Percentiles rank a stretch among this genome's conserved stretches.
Conservation (phyloP, 2,329 filamentous ascomycete genomes). For the Paraconiothyrium brasiliense region DNA sequence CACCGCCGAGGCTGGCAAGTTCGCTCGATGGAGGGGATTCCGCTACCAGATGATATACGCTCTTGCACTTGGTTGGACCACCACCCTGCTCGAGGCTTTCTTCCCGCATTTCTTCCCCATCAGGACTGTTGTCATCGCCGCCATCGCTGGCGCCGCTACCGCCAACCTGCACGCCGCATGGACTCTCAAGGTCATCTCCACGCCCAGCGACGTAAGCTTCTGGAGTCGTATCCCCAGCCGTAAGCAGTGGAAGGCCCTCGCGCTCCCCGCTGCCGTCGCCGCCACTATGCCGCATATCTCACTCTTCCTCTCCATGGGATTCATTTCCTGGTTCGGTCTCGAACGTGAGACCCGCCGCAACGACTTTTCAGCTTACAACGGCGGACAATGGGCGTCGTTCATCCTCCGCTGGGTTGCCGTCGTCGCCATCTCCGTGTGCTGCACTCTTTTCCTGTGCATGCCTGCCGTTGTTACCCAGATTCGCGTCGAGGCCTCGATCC, state of each 20-base stretch:
- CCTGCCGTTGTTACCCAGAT: slow-evolving; percentile 80
- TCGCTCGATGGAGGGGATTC: slow-evolving; percentile 75
- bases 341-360: slow-evolving; percentile 38
- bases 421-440: slow-evolving; percentile 54
- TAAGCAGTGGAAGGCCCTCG: slow-evolving; percentile 73
- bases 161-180: slow-evolving; percentile 78
- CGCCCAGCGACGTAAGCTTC: slow-evolving; percentile 65
- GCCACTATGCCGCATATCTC: slow-evolving; percentile 66
- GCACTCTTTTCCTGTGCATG: slow-evolving; percentile 75
- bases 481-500: slow-evolving; percentile 86
- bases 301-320: slow-evolving; percentile 59
- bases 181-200: slow-evolving; percentile 86
- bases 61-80: slow-evolving; percentile 47
- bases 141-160: slow-evolving; percentile 68
- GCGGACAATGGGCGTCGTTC: slow-evolving; percentile 43
- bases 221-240: slow-evolving; percentile 76
- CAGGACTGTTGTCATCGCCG: slow-evolving; percentile 61
- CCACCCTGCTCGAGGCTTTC: slow-evolving; percentile 56
- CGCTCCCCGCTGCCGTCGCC: slow-evolving; percentile 72
- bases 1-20: slow-evolving; percentile 68
- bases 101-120: slow-evolving; percentile 54
- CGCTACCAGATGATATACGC: slow-evolving; percentile 54
- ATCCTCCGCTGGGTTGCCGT: slow-evolving; percentile 55
- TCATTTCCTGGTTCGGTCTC: slow-evolving; percentile 48
- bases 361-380: slow-evolving; percentile 45